Evolutionary conservation across 2,329 filamentous ascomycete species (phyloP).

Genomic region (Colletotrichum siamense): DNA sequence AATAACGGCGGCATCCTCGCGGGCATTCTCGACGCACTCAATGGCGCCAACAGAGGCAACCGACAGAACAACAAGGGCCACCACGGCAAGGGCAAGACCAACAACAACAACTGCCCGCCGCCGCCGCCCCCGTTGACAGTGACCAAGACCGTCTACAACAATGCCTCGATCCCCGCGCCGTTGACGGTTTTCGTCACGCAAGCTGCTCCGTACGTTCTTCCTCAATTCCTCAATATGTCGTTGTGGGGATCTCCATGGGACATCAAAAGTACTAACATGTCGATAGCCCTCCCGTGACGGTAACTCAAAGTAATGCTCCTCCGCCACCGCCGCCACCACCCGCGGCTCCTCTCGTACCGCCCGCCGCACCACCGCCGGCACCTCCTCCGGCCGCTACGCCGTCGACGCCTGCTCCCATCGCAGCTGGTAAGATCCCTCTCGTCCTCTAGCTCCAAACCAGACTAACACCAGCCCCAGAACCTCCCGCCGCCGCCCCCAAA

Average conservation of each 20-base stretch:
- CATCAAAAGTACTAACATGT: background rate
- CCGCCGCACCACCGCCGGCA: background rate
- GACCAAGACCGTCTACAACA: constrained; percentile 7
- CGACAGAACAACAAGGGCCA: background rate
- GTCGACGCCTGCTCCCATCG: background rate
- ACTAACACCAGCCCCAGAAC: background rate
- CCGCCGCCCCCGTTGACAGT: constrained; percentile 1
- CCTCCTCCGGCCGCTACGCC: background rate
- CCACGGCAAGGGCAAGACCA: constrained; percentile 10
- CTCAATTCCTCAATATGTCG: background rate
- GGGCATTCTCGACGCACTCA: constrained; percentile 18
- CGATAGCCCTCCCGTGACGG: background rate
- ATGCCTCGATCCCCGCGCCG: constrained; percentile 10
- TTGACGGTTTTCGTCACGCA: constrained; percentile 17
- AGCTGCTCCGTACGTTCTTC: background rate
- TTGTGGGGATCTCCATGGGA: background rate
- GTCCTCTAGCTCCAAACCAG: background rate
- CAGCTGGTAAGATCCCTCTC: background rate
- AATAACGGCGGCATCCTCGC: constrained; percentile 8
- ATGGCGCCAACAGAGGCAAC: constrained; percentile 8
- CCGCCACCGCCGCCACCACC: constrained; percentile 7
- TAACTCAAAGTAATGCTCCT: constrained; percentile 14
- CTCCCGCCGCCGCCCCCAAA: background rate
- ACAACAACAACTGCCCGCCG: background rate
- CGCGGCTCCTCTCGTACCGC: background rate